Evolutionary conservation across 2,329 filamentous ascomycete species (phyloP), one percentile per base, ranked within the genome.

Genomic region (Diaporthe caulivora): DNA sequence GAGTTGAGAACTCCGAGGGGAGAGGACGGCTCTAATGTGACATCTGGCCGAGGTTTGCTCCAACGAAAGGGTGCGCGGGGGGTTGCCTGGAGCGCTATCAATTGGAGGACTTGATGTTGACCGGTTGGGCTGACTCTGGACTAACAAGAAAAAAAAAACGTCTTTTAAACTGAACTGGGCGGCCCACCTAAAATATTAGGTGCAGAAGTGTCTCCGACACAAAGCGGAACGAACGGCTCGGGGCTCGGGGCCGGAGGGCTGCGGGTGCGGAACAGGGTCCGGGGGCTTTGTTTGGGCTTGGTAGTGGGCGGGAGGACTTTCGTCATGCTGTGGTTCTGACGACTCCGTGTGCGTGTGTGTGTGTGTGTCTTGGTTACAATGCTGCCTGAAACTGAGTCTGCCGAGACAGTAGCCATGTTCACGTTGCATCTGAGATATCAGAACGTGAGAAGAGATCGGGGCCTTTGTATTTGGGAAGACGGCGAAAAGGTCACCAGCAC

Each of bases 131-230:
- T 29, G 18, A 47, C 18, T 40, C n/a, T 57, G 42, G 40, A 18
- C 60, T 21, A 47, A 31, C 13, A 11, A n/a, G 9, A 15, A 42
- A 47, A 47, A 64, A 34, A 3, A 13, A 1, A 65, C 18, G 18
- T 10, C 18, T 11, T 21, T 11, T 26, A 21, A 26, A 40, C 17
- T 47, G 24, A 18, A 17, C 8, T 24, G n/a, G 5, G 5, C 11
- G 60, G 44, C 60, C 60, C 60, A 65, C 60, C 60, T 65, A 65
- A 65, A 51, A 42, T 26, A 42, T 65, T 65, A 65, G 60, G 42
- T 37, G 60, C 60, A 65, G 60, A 37, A 13, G 42, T 29, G 24
- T 21, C 40, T 24, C 40, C 40, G 40, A 47, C 24, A 31, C 58
- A 62, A 62, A 44, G 40, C n/a, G 40, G 15, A 21, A 10, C 13